These are phyloP conservation scores for Sonneratia caseolaris DNA, from an alignment of 345 rosid genomes.

Conservation along the genomic window DNA sequence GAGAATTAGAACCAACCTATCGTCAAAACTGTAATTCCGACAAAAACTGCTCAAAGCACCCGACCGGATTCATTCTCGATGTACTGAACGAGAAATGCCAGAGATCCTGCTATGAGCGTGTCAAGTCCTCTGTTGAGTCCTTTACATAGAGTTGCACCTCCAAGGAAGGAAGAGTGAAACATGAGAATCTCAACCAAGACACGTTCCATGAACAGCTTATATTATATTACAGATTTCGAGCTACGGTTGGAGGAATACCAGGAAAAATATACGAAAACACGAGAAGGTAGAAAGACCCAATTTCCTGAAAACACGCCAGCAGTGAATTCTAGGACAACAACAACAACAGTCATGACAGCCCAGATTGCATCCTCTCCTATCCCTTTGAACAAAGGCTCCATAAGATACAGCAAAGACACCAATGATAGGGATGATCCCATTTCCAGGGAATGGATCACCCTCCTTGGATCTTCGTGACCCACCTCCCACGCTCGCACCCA, in stretches of 20 bases:
- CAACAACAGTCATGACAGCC: constrained; percentile 80
- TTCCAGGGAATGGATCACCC: constrained; percentile 62
- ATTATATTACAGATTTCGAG: neutral
- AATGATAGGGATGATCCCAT: constrained; percentile 66
- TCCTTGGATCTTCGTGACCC: constrained; percentile 70
- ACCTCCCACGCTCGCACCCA: constrained; percentile 31
- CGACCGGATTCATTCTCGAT: constrained; percentile 43
- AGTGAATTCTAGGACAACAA: constrained; percentile 68
- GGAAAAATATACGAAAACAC: neutral
- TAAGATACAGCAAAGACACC: constrained; percentile 51
- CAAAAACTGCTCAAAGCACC: constrained; percentile 56
- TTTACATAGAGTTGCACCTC: constrained; percentile 79
- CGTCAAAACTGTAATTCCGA: constrained; percentile 55
- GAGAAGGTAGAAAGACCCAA: neutral
- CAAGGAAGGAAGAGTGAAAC: neutral
- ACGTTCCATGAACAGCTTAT: neutral
- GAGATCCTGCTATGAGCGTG: constrained; percentile 59
- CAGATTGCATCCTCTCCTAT: constrained; percentile 58
- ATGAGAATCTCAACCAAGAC: neutral
- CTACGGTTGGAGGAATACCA: neutral
- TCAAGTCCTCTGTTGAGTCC: constrained; percentile 82
- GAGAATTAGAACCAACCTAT: constrained; percentile 36
- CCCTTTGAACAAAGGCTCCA: constrained; percentile 57
- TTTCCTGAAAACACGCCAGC: constrained; percentile 28
- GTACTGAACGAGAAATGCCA: constrained; percentile 57